Evolutionary conservation across 768 basidiomycete species (phyloP).

Genomic region (Albatrellus ellisii): DNA sequence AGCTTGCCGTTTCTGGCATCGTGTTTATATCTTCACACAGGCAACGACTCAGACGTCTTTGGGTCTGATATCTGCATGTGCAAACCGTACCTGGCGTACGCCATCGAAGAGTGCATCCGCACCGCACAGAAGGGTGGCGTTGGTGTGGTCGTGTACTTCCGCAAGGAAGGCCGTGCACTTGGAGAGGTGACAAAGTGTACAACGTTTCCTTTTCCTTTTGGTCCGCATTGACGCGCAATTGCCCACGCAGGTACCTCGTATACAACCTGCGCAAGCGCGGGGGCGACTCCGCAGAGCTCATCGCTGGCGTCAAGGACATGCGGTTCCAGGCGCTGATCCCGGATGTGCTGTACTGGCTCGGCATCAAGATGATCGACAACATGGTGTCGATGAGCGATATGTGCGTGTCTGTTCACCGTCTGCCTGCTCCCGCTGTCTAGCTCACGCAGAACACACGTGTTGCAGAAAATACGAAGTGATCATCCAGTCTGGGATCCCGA

Average conservation of each 20-base stretch:
- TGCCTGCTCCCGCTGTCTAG: constrained; percentile 2
- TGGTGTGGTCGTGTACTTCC: constrained; percentile 90
- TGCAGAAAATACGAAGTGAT: constrained; percentile 90
- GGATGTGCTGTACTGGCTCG: constrained; percentile 94
- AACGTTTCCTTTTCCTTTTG: neutral
- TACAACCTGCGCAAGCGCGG: constrained; percentile 95
- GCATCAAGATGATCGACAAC: constrained; percentile 78
- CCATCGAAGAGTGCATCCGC: constrained; percentile 87
- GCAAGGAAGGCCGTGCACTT: constrained; percentile 85
- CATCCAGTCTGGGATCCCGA: constrained; percentile 76
- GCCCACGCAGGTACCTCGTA: constrained; percentile 65
- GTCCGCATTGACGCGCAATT: neutral
- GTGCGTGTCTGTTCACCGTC: no score
- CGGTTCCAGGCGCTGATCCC: constrained; percentile 95
- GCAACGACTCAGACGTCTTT: no score
- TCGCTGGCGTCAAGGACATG: constrained; percentile 94
- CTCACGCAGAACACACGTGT: neutral
- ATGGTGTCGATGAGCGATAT: constrained; percentile 89
- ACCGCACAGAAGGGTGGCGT: constrained; percentile 78
- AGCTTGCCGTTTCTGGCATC: neutral
- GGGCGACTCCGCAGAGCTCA: constrained; percentile 84
- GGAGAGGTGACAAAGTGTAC: constrained; percentile 87
- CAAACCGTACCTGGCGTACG: constrained; percentile 86
- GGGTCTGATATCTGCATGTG: constrained; percentile 88
- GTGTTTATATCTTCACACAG: neutral